These are phyloP conservation scores for Mesembryanthemum crystallinum DNA, from an alignment of 148 eudicot species.

Conservation along the genomic window DNA sequence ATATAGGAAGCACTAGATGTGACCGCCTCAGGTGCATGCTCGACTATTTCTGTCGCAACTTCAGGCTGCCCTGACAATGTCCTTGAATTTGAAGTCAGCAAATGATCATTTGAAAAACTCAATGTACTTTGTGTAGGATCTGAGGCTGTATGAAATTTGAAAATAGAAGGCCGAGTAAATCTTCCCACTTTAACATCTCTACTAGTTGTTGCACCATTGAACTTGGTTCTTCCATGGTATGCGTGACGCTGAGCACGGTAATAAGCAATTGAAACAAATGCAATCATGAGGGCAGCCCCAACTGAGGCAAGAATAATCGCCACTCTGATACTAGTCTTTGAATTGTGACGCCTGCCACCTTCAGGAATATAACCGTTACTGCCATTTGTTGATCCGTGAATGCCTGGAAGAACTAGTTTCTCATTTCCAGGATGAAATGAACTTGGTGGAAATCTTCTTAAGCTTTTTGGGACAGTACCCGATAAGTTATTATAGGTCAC, in stretches of 20 bases:
- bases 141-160: conserved; percentile 47
- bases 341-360: conserved; percentile 25
- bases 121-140: conserved; percentile 56
- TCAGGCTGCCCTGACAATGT: conserved; percentile 70
- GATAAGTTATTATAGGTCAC: conserved; percentile 64
- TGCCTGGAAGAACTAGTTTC: conserved; percentile 36
- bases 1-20: conserved; percentile 32
- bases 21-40: conserved; percentile 41
- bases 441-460: conserved; percentile 46
- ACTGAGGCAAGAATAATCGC: conserved; percentile 75
- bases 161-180: conserved; percentile 59
- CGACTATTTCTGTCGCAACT: conserved; percentile 49
- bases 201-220: conserved; percentile 40
- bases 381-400: conserved; percentile 15
- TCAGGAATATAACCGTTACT: conserved; percentile 26
- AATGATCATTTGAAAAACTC: conserved; percentile 79
- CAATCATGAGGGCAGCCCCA: conserved; percentile 79
- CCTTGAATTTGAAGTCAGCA: conserved; percentile 71
- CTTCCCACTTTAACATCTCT: conserved; percentile 60
- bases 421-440: conserved; percentile 83
- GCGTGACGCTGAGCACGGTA: conserved; percentile 56
- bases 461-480: conserved; percentile 64
- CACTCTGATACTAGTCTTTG: conserved; percentile 54
- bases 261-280: conserved; percentile 73
- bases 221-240: conserved; percentile 53